A percentile compares a stretch with the other conserved stretches of the same genome.
Evolutionary conservation across 192 early-diverging fungal genomes (phyloP).

Genomic region (Backusella mclennaniae): DNA sequence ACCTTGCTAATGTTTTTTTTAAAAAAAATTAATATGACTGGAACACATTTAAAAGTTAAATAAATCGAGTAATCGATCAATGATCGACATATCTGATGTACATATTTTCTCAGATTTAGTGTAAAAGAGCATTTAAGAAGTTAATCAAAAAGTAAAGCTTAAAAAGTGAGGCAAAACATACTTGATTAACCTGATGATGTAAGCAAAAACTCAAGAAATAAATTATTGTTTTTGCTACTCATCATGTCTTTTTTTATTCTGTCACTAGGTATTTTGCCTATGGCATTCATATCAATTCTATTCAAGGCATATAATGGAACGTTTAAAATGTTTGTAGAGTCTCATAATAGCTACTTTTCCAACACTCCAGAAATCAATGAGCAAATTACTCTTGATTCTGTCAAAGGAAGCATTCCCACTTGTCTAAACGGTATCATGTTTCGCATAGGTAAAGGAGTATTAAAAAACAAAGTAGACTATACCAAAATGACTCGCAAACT

Average conservation of each 20-base stretch:
- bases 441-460: conserved; percentile 34
- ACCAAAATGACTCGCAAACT: neutral
- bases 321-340: neutral
- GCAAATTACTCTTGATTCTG: conserved; percentile 25
- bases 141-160: too few relatives aligned
- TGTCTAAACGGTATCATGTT: conserved; percentile 52
- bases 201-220: neutral
- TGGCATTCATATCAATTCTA: neutral
- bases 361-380: conserved; percentile 39
- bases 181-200: too few relatives aligned
- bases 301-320: neutral
- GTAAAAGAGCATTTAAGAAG: too few relatives aligned
- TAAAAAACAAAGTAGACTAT: neutral
- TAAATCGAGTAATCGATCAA: too few relatives aligned
- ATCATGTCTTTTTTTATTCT: neutral
- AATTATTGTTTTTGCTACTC: neutral
- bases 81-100: too few relatives aligned
- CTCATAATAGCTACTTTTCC: neutral
- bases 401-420: conserved; percentile 43
- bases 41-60: too few relatives aligned
- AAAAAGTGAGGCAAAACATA: too few relatives aligned
- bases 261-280: neutral
- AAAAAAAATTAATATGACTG: too few relatives aligned
- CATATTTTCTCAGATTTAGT: too few relatives aligned
- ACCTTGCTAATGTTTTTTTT: too few relatives aligned